Base-by-base conservation (phyloP, 768 basidiomycete genomes). In the Hygrophorus pudorinus region DNA sequence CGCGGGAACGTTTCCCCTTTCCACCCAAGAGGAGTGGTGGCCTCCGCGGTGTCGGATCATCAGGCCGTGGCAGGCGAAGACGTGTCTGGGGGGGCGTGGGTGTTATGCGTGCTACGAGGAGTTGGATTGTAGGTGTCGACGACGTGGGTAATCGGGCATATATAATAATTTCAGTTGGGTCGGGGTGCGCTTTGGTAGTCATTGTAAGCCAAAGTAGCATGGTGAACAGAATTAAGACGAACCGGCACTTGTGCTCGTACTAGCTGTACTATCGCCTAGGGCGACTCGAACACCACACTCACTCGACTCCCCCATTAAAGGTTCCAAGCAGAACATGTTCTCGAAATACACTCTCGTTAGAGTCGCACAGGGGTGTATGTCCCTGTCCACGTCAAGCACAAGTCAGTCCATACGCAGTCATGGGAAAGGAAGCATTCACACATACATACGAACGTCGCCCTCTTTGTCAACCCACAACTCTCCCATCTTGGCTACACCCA, bases 1-100 rank as follows among this genome's bases (percentile, higher is more conserved):
- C 24, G 7, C 24, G 24, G 7, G 24, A 24, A 24, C 24, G 24
- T 3, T 24, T 24, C 24, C 24, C 24, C 24, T 24, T 24, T 7
- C 24, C 24, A 24, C 58, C 52, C 36, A 71, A 65, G 37, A 64
- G 49, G 36, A 66, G 44, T 5, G 83, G 81, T 0, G 84, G 83
- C 21, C 71, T 67, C 13, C 85, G 81, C 6, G 85, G 85, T 4
- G 79, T 85, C 0, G 84, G 85, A 48, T 88, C 85, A 48, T 88
- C 85, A 0, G 85, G 85, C 29, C 85, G 68, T 3, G 80, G 81
- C 0, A 65, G 56, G 5, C 73, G 65, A 5, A 55, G 48, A 1
- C 52, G 54, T 8, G 68, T 58, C 12, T 59, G 53, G 28, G 58
- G 49, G 1, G 65, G 66, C 16, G 70, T 64, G 52, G 72, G 56